A percentile compares a stretch with the other conserved stretches of the same genome.
Conservation (phyloP, 2,329 filamentous ascomycete genomes). For the Colletotrichum tamarilloi region DNA sequence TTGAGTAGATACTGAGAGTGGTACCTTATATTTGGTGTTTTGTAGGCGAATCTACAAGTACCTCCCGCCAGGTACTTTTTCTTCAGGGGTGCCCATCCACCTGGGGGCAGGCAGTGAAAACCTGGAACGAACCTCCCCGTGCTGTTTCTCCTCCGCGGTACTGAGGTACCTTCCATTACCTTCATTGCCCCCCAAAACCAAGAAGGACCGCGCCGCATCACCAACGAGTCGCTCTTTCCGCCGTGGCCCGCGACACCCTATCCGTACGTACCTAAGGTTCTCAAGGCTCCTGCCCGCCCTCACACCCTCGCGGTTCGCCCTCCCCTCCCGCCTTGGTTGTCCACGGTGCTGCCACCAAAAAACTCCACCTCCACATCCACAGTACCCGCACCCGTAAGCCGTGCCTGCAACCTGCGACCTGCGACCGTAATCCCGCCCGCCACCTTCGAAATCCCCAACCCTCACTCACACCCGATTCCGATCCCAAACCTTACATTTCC, state of each 20-base stretch:
- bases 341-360: background rate
- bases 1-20: background rate
- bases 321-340: background rate
- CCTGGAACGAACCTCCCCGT: background rate
- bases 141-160: background rate
- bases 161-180: background rate
- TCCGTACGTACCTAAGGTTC: background rate
- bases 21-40: background rate
- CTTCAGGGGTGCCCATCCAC: background rate
- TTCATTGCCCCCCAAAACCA: background rate
- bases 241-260: background rate
- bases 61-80: background rate
- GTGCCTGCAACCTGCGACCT: background rate
- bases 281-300: background rate
- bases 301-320: background rate
- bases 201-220: background rate
- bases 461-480: constrained; percentile 18
- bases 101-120: background rate
- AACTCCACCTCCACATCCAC: constrained; percentile 10
- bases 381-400: background rate
- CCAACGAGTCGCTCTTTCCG: background rate
- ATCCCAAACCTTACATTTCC: constrained; percentile 2
- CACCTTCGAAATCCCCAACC: constrained; percentile 33
- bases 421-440: constrained; percentile 25
- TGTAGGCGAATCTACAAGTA: background rate